Percentiles rank a stretch among this genome's conserved stretches.
Evolutionary conservation across 192 early-diverging fungal genomes (phyloP).

Genomic region (Bifiguratus adelaidae): DNA sequence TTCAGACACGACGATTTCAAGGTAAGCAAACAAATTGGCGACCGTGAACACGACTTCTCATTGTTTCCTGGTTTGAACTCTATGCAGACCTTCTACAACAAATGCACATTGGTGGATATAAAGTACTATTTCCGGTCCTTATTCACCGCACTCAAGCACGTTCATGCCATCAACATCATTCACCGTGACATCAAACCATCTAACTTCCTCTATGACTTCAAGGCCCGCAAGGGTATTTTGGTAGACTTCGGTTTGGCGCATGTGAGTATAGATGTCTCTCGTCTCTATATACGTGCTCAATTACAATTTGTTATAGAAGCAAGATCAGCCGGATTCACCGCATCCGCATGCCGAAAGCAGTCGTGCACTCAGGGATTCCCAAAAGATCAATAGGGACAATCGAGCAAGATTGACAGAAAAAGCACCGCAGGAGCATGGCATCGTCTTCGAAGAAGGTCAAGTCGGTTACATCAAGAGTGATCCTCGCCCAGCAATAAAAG

Average conservation of each 20-base stretch:
- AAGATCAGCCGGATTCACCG: conserved; percentile 8
- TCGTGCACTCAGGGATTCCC: too few species aligned
- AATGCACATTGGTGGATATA: conserved; percentile 55
- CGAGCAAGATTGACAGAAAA: too few species aligned
- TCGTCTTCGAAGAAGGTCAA: too few species aligned
- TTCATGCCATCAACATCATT: conserved; percentile 64
- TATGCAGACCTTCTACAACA: conserved; percentile 47
- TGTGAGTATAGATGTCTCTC: not conserved
- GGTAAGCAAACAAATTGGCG: conserved; percentile 16
- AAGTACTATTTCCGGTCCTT: conserved; percentile 66
- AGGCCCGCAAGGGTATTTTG: conserved; percentile 62
- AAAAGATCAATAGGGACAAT: too few species aligned
- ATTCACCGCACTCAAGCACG: conserved; percentile 54
- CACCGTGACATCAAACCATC: conserved; percentile 93
- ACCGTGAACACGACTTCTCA: not conserved
- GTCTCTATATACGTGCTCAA: not conserved
- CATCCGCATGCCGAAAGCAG: not conserved
- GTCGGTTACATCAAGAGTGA: conserved; percentile 42
- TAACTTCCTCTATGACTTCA: conserved; percentile 83
- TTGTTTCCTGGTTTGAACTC: not conserved
- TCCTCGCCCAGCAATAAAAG: conserved; percentile 45
- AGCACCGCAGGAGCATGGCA: too few species aligned
- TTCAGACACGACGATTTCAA: conserved; percentile 77
- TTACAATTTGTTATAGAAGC: not conserved
- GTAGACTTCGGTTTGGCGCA: conserved; percentile 94